Evolutionary conservation across 306 rosid species (phyloP).

Genomic region (Prunus salicina): DNA sequence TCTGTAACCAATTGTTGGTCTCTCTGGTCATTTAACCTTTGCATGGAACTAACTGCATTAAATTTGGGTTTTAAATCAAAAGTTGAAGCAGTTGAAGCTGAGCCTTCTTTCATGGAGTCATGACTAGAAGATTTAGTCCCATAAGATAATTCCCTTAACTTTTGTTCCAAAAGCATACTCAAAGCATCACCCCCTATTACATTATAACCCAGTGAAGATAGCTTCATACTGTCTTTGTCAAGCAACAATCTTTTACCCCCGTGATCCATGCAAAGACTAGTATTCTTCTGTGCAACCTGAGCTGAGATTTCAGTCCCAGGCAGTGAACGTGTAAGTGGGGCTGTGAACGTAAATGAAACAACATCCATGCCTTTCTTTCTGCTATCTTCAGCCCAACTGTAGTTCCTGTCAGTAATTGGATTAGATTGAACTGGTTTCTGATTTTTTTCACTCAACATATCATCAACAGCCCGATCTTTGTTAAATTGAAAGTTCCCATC

Average conservation of each 20-base stretch:
- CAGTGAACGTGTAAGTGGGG: constrained; percentile 66
- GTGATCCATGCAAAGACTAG: constrained; percentile 47
- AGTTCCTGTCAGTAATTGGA: constrained; percentile 32
- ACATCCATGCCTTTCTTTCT: constrained; percentile 79
- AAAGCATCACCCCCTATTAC: constrained; percentile 74
- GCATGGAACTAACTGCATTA: constrained; percentile 28
- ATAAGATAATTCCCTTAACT: constrained; percentile 64
- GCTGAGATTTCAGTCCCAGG: constrained; percentile 53
- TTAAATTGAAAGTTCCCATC: constrained; percentile 56
- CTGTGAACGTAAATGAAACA: constrained; percentile 92
- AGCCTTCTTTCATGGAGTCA: constrained; percentile 38
- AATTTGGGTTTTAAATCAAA: constrained; percentile 28
- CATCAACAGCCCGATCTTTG: constrained; percentile 52
- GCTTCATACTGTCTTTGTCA: constrained; percentile 49
- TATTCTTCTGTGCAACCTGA: constrained; percentile 34
- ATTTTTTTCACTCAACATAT: constrained; percentile 49
- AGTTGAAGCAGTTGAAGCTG: constrained; percentile 42
- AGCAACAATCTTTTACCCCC: constrained; percentile 53
- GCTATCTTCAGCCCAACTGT: constrained; percentile 52
- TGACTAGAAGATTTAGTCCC: constrained; percentile 43
- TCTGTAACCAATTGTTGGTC: constrained; percentile 37
- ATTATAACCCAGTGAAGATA: constrained; percentile 70
- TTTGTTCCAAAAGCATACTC: constrained; percentile 85
- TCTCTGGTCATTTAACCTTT: constrained; percentile 38
- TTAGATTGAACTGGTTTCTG: constrained; percentile 51